These are phyloP conservation scores for Copromyces sp. DNA, from an alignment of 495 filamentous ascomycete species.

Conservation along the genomic window DNA sequence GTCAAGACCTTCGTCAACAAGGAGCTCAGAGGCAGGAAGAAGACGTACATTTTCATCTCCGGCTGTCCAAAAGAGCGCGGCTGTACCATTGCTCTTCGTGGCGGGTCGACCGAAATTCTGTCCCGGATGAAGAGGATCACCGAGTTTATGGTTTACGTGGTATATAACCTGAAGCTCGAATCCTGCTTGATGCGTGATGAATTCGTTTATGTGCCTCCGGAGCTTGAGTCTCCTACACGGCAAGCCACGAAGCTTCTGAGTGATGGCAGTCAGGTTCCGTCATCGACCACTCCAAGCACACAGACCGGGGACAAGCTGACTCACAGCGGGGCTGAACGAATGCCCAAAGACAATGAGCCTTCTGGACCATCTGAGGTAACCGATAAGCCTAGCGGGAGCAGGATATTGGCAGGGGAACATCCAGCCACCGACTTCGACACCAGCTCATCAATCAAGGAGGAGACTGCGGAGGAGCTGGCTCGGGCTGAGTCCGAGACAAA, in stretches of 20 bases:
- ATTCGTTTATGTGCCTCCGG: constrained; percentile 74
- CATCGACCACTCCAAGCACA: constrained; percentile 16
- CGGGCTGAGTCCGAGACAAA: constrained; percentile 36
- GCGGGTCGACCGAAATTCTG: constrained; percentile 59
- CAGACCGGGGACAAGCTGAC: constrained; percentile 14
- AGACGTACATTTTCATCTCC: constrained; percentile 92
- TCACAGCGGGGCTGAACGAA: not conserved
- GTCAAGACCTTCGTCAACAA: constrained; percentile 87
- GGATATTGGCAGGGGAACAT: not conserved
- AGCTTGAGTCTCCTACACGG: constrained; percentile 26
- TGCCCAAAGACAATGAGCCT: constrained; percentile 1
- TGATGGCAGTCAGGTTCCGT: not conserved
- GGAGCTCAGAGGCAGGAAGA: constrained; percentile 60
- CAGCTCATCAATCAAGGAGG: not conserved
- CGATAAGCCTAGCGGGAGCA: constrained; percentile 1
- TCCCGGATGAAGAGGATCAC: constrained; percentile 83
- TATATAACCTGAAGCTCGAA: constrained; percentile 94
- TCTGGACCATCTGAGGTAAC: constrained; percentile 7
- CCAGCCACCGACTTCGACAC: constrained; percentile 1
- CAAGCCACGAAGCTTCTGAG: constrained; percentile 7
- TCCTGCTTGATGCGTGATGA: constrained; percentile 95
- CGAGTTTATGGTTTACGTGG: constrained; percentile 98
- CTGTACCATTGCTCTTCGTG: constrained; percentile 91
- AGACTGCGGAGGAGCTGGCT: constrained; percentile 16
- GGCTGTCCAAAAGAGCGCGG: constrained; percentile 88